Evolutionary conservation across 2,329 filamentous ascomycete genomes (phyloP), one percentile per base, ranked within the genome.

Genomic region (Zymoseptoria pseudotritici): DNA sequence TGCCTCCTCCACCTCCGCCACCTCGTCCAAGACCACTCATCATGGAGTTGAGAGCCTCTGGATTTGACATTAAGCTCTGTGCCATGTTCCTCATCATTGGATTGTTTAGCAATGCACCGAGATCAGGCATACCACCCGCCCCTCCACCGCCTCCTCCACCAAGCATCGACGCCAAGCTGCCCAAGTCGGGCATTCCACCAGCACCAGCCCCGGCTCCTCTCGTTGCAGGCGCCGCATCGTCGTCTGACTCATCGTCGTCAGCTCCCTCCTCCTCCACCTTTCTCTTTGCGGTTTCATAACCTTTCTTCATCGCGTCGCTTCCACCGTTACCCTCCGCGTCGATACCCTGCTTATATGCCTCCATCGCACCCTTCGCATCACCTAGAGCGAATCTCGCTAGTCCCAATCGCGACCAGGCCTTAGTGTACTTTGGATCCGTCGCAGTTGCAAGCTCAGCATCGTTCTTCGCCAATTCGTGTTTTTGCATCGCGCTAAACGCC

Each of bases 31-130:
- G 77, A 57, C 80, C 79, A 62, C 83, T 85, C 92, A 99, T 96
- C 60, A 99, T 24, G 22, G 77, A 74, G 91, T 94, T 73, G 81
- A 83, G 85, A 97, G 88, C 80, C 92, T 86, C 9, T 96, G 94
- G 94, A 78, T 99, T 97, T 78, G 86, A 90, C 94, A 97, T 97
- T 58, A 99, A 77, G 76, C 90, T 96, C 80, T 97, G 91, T 4
- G 94, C 94, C 91, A 97, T 97, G 78, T 84, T 89, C 55, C 91
- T 86, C 78, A 99, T 96, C 94, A 97, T 97, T 58, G 94, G 94
- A 80, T 97, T 99, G 80, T 81, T 91, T 91, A 97, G 96, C 74
- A 99, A 86, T 64, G 85, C 84, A 65, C 85, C 78, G 22, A 99
- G 80, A 74, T 97, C 93, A 11, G 92, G 91, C 89, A 96, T 94